A percentile compares a stretch with the other conserved stretches of the same genome.
Evolutionary conservation across 1,284 basidiomycete genomes (phyloP).

Genomic region (Ganoderma boninense): DNA sequence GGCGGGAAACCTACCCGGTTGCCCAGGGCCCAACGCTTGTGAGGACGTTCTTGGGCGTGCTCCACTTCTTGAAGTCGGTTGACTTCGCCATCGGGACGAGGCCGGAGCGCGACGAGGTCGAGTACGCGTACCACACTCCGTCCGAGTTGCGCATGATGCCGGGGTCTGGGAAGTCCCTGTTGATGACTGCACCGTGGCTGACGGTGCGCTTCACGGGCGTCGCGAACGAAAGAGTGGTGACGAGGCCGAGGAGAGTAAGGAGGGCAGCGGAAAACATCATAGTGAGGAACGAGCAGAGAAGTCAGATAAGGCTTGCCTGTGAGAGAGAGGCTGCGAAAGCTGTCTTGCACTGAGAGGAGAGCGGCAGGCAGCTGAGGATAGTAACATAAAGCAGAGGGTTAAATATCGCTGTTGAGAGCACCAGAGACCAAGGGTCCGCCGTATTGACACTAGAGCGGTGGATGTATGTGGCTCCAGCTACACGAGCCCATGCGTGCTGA

Average conservation of each 20-base stretch:
- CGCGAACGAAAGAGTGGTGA: background rate
- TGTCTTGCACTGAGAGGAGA: background rate
- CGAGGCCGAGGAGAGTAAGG: background rate
- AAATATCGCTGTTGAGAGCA: background rate
- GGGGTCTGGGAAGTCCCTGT: constrained; percentile 16
- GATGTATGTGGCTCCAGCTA: background rate
- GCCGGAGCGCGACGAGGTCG: constrained; percentile 14
- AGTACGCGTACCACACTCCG: constrained; percentile 19
- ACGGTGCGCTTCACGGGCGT: constrained; percentile 1
- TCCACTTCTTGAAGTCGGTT: constrained; percentile 14
- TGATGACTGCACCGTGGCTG: constrained; percentile 12
- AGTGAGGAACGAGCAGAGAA: background rate
- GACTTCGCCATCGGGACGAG: constrained; percentile 15
- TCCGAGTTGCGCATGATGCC: constrained; percentile 17
- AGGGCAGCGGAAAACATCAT: background rate
- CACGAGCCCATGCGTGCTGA: background rate
- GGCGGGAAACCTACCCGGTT: background rate
- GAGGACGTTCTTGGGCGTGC: background rate
- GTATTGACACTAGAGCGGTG: no score
- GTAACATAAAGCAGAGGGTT: background rate
- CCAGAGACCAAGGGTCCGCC: no score
- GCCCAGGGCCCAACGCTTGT: background rate
- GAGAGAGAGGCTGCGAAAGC: background rate
- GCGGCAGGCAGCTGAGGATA: background rate
- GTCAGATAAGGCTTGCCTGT: background rate